Evolutionary conservation across 352 stramenopile genomes (phyloP), one percentile per base, ranked within the genome.

Genomic region (Phytophthora niederhauseri): DNA sequence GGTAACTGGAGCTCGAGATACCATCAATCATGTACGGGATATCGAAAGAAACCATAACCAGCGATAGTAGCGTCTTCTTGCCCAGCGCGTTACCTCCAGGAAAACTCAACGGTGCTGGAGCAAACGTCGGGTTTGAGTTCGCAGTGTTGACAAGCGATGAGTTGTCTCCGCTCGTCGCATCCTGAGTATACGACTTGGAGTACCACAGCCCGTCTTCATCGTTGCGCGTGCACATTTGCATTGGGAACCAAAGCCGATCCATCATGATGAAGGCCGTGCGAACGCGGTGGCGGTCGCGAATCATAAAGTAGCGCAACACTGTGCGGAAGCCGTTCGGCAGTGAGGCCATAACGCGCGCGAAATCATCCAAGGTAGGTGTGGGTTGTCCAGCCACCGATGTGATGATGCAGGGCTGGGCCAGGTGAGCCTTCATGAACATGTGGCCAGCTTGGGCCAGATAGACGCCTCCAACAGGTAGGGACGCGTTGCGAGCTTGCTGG

Each of bases 11-110:
- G 70, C 85, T 94, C 19, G 87, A 94, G 58, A 98, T 95, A 19
- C 90, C 92, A 68, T 98, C 92, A 61, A 97, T 82, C 80, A 94
- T 93, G 68, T 96, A 97, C n/a, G 92, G 92, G 52, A 97, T 93
- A 59, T 97, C 89, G 70, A 97, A 97, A n/a, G 84, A 84, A 2
- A 97, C 91, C 90, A 97, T 97, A 12, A 98, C 92, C 2, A 98
- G 80, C 17, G 88, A 94, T 19, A 81, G 54, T 46, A 96, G 61
- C 11, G 92, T 76, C 43, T 92, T 91, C 55, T 93, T 94, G 11
- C 86, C 84, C 1, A 91, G 54, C 7, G 70, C 75, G 51, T 81
- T 90, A 4, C 84, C 82, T 17, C 86, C 86, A 15, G 88, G 85
- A 49, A 94, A 93, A 34, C 80, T 92, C 22, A 94, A 61, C 1